Conservation (phyloP, 2,329 filamentous ascomycete species). For the Venturia pyrina region DNA sequence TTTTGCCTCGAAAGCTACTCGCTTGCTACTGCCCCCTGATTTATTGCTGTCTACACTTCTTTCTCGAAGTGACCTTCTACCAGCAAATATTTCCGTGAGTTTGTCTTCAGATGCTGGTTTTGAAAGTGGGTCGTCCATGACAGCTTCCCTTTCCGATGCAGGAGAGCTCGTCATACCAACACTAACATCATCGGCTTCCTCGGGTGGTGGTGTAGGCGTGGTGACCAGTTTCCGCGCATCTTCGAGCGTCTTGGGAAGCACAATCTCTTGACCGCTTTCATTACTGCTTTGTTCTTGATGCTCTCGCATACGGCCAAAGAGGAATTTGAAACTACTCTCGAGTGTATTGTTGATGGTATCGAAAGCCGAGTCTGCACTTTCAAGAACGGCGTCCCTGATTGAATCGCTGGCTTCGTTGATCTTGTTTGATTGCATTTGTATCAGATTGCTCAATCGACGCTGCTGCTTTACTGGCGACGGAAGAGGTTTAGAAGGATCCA, state of each 20-base stretch:
- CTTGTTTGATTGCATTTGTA: constrained; percentile 73
- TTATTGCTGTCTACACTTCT: constrained; percentile 64
- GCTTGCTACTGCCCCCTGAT: constrained; percentile 50
- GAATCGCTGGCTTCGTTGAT: constrained; percentile 76
- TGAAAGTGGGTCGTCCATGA: constrained; percentile 11
- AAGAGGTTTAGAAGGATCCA: constrained; percentile 21
- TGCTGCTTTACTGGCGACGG: constrained; percentile 40
- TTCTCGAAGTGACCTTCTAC: constrained; percentile 49
- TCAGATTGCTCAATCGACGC: constrained; percentile 71
- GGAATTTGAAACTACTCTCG: constrained; percentile 86
- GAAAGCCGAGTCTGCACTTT: constrained; percentile 80
- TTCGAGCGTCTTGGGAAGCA: constrained; percentile 79
- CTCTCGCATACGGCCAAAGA: constrained; percentile 81
- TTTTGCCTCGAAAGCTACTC: constrained; percentile 35
- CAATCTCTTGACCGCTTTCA: constrained; percentile 24
- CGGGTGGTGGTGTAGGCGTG: constrained; percentile 45
- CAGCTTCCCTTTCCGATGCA: constrained; percentile 17
- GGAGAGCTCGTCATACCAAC: constrained; percentile 43
- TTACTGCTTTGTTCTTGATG: constrained; percentile 39
- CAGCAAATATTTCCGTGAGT: constrained; percentile 55
- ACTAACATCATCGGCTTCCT: constrained; percentile 44
- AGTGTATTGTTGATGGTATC: constrained; percentile 87
- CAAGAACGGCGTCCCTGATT: constrained; percentile 55
- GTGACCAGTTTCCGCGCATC: constrained; percentile 84
- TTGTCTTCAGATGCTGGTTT: constrained; percentile 26